Conservation (phyloP, 163 green algal species). For the Volvox carteri region DNA sequence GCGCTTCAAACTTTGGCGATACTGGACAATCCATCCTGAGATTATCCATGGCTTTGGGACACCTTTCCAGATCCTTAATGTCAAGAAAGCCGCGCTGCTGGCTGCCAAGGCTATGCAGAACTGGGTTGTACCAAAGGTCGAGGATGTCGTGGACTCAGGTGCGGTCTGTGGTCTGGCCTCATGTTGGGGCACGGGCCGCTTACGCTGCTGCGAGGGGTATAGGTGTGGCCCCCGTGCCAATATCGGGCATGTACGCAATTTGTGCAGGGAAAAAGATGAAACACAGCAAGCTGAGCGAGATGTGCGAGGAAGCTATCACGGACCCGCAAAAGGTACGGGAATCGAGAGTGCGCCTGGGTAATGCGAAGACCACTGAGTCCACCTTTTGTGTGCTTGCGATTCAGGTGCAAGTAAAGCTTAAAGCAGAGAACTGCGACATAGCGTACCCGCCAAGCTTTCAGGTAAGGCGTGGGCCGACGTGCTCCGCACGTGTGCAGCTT, state of each 20-base stretch:
- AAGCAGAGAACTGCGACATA: constrained; percentile 92
- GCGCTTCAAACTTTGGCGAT: no score
- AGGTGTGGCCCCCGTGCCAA: no score
- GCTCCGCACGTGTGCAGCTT: no score
- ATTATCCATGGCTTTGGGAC: background rate
- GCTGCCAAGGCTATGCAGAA: constrained; percentile 85
- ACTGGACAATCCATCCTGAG: background rate
- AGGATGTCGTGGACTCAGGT: constrained; percentile 58
- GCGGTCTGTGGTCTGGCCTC: background rate
- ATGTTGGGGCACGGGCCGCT: no score
- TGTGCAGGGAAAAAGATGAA: constrained; percentile 89
- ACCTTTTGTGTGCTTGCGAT: no score
- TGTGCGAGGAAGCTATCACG: constrained; percentile 85
- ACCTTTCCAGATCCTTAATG: constrained; percentile 69
- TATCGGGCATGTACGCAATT: no score
- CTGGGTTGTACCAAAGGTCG: constrained; percentile 80
- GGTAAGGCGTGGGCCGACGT: no score
- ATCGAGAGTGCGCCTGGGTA: no score
- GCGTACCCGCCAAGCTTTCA: constrained; percentile 96
- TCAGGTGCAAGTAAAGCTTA: constrained; percentile 88
- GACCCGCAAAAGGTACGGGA: constrained; percentile 83
- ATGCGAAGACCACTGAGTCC: no score
- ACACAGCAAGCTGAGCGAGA: constrained; percentile 81
- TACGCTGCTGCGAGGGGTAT: no score
- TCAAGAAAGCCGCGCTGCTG: constrained; percentile 91